Evolutionary conservation across 495 filamentous ascomycete genomes (phyloP).

Genomic region (Penicillium cinerascens): DNA sequence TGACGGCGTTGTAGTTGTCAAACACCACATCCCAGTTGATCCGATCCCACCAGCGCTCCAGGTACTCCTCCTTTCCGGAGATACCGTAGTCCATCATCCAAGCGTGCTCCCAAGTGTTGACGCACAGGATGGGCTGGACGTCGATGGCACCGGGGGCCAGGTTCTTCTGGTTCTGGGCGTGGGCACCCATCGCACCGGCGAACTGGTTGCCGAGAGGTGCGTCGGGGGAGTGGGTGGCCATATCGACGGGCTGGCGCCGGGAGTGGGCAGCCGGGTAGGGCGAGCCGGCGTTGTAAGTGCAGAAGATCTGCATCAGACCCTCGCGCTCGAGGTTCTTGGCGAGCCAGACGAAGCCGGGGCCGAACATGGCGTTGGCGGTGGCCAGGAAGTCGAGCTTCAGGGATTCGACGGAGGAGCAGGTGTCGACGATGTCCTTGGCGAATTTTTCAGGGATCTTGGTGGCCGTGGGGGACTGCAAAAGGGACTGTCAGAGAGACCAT

Average conservation of each 20-base stretch:
- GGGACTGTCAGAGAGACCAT: background rate
- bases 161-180: slow-evolving; percentile 40
- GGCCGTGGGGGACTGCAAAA: slow-evolving; percentile 40
- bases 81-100: slow-evolving; percentile 86
- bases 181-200: slow-evolving; percentile 49
- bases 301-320: slow-evolving; percentile 65
- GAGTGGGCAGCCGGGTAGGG: slow-evolving; percentile 83
- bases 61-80: slow-evolving; percentile 69
- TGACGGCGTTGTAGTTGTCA: slow-evolving; percentile 42
- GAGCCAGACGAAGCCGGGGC: slow-evolving; percentile 95
- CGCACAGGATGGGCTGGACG: slow-evolving; percentile 72
- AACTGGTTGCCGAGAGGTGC: slow-evolving; percentile 40
- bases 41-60: slow-evolving; percentile 78
- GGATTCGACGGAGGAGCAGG: slow-evolving; percentile 78
- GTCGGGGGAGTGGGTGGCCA: slow-evolving; percentile 61
- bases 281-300: slow-evolving; percentile 87
- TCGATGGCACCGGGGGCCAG: slow-evolving; percentile 66
- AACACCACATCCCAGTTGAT: slow-evolving; percentile 80
- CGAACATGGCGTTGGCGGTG: slow-evolving; percentile 90
- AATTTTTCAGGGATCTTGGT: slow-evolving; percentile 52
- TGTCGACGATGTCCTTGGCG: slow-evolving; percentile 48
- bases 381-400: slow-evolving; percentile 73
- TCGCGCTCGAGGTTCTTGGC: slow-evolving; percentile 53
- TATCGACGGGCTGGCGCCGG: slow-evolving; percentile 73
- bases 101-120: slow-evolving; percentile 96